phyloP scores from a whole-genome alignment of 139 green algal species.

The Eudorina sp. region DNA sequence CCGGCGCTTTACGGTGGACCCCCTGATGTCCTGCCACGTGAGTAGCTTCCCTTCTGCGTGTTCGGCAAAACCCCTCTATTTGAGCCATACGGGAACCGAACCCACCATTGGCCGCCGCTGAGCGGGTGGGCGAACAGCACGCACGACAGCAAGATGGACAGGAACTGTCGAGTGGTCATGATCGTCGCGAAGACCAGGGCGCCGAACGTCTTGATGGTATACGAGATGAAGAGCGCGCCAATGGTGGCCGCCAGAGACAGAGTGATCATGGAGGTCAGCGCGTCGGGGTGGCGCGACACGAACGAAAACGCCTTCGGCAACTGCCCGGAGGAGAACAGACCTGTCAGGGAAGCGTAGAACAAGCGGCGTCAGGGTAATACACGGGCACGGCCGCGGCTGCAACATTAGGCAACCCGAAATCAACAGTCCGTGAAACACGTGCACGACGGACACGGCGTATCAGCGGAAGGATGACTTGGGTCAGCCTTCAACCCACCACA shows the following conservation, averaged over 20 bases:
- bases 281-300: constrained; percentile 73
- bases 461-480: no score
- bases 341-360: constrained; percentile 41
- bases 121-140: constrained; percentile 87
- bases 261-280: constrained; percentile 71
- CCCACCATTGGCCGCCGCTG: constrained; percentile 76
- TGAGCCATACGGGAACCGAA: no score
- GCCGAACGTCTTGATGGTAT: constrained; percentile 94
- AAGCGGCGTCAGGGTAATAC: no score
- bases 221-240: constrained; percentile 79
- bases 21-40: neutral
- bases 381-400: no score
- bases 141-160: constrained; percentile 91
- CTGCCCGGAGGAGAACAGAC: constrained; percentile 71
- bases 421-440: no score
- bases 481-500: no score
- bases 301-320: constrained; percentile 80
- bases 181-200: constrained; percentile 94
- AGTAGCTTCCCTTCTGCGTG: neutral
- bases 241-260: constrained; percentile 76
- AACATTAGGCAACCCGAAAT: no score
- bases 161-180: constrained; percentile 94
- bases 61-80: neutral
- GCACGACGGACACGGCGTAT: no score
- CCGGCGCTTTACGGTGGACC: no score